Base-by-base conservation (phyloP, 768 basidiomycete species). In the Boletus edulis region DNA sequence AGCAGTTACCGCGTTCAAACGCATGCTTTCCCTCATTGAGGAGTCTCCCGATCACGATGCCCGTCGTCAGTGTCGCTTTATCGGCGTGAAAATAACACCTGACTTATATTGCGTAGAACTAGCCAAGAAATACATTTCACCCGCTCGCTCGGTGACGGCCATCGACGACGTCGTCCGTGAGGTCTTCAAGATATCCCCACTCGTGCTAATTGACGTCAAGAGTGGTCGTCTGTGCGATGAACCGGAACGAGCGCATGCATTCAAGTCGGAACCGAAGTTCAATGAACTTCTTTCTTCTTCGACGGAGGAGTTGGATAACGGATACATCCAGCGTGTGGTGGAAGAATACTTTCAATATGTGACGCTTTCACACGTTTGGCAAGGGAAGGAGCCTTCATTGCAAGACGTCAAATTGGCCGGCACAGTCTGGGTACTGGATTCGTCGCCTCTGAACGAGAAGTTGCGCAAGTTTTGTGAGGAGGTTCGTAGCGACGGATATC, bases 301-400 rank as follows among this genome's bases (percentile, higher is more conserved):
- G 58, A 46, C 49, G 4, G 38, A 32, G 11, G 18, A 37, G 22
- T 22, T 53, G 38, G 58, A 61, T 34, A 13, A 49, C 17, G 15
- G 13, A 15, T 34, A 32, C 2, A 48, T 61, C 34, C 48, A 18
- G 20, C 7, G 14, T 3, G 57, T 52, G 15, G 51, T 47, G 15
- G 31, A 13, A 11, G 29, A 20, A 29, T 61, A 55, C n/a, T 52
- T 61, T 7, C 29, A 24, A 32, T 60, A 55, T 35, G 59, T 55
- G 32, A 60, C 46, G 40, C 24, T 60, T 18, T 60, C 59, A 5
- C 59, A 60, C 11, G 50, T 55, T 11, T 60, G 59, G 59, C 27
- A 47, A 14, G 58, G 51, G 18, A 37, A 48, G 3, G 60, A 61
- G 10, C 60, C 58, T 2, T 27, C 20, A 18, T 50, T 60, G 5